Conservation (phyloP, 805 yeast genomes). For the Saturnispora saitoi region DNA sequence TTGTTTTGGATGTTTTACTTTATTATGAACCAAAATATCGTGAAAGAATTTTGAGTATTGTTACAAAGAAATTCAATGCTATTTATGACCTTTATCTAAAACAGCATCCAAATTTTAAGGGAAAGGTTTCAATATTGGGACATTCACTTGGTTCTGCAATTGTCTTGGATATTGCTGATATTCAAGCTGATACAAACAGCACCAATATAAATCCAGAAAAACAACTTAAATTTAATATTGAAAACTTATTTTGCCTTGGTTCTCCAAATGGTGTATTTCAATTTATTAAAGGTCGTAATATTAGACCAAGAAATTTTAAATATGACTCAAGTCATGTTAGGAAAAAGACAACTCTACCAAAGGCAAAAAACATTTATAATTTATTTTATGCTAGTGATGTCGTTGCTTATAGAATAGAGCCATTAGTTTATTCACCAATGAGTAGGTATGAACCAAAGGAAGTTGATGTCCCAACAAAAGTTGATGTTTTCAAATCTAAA, state of each 20-base stretch:
- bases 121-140: constrained; percentile 75
- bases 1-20: constrained; percentile 72
- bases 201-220: constrained; percentile 25
- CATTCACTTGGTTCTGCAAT: constrained; percentile 91
- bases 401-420: constrained; percentile 83
- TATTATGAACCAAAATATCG: constrained; percentile 67
- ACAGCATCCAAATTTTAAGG: constrained; percentile 65
- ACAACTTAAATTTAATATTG: constrained; percentile 60
- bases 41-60: constrained; percentile 51
- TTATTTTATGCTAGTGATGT: constrained; percentile 90
- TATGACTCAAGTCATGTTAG: constrained; percentile 9
- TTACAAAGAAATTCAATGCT: constrained; percentile 53
- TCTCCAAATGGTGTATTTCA: constrained; percentile 88
- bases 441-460: constrained; percentile 44
- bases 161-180: constrained; percentile 60
- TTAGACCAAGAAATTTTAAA: constrained; percentile 34
- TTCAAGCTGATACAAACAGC: constrained; percentile 32
- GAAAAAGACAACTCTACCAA: constrained; percentile 35
- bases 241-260: constrained; percentile 72
- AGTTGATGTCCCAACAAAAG: constrained; percentile 42
- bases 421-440: constrained; percentile 50
- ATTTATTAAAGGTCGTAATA: constrained; percentile 54
- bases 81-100: constrained; percentile 50
- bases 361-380: constrained; percentile 63
- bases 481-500: constrained; percentile 5